Conservation (phyloP, 2,329 filamentous ascomycete species). For the Botrytis hyacinthi region DNA sequence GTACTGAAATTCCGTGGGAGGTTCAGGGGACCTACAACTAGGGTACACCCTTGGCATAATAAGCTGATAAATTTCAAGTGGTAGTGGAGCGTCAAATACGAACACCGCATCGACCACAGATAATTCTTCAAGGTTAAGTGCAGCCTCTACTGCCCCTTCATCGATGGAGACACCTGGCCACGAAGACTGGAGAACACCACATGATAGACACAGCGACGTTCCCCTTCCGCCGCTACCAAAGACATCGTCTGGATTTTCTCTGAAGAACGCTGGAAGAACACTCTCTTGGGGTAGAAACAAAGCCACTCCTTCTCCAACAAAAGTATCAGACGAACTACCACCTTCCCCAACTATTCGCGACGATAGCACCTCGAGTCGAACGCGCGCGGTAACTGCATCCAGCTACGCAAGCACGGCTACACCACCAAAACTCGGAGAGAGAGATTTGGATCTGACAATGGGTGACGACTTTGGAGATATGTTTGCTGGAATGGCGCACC, state of each 20-base stretch:
- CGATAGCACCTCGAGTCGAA: conserved; percentile 28
- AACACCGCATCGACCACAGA: conserved; percentile 40
- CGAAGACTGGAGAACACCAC: conserved; percentile 36
- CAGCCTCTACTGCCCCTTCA: conserved; percentile 39
- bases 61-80: conserved; percentile 31
- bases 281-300: conserved; percentile 40
- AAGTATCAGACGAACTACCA: conserved; percentile 25
- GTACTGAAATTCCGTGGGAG: conserved; percentile 23
- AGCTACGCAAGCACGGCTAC: conserved; percentile 40
- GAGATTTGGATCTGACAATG: conserved; percentile 36
- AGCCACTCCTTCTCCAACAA: conserved; percentile 28
- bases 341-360: conserved; percentile 30
- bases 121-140: conserved; percentile 40
- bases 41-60: conserved; percentile 27
- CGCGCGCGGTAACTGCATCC: conserved; percentile 36
- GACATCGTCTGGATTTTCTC: conserved; percentile 34
- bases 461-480: conserved; percentile 40
- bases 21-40: conserved; percentile 8
- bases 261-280: conserved; percentile 38
- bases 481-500: conserved; percentile 38
- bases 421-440: conserved; percentile 36
- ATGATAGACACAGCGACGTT: conserved; percentile 36
- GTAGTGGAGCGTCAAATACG: conserved; percentile 40
- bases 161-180: conserved; percentile 35
- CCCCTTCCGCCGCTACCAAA: conserved; percentile 37